Evolutionary conservation across 2,329 filamentous ascomycete genomes (phyloP).

Genomic region (Fusarium nygamai): DNA sequence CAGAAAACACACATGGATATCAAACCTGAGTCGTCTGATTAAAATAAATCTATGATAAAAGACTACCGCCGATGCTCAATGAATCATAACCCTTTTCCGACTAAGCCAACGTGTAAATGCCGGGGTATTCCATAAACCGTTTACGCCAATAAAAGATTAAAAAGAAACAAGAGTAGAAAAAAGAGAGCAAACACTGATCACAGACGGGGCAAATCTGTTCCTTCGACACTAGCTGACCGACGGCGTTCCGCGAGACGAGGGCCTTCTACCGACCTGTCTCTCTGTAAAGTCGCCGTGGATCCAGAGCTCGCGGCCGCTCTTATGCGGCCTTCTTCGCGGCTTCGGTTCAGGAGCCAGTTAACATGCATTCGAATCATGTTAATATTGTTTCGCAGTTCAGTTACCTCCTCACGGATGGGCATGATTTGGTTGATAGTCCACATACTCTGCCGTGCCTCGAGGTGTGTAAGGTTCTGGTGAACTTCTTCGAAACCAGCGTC

Average conservation of each 20-base stretch:
- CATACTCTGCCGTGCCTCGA: conserved; percentile 69
- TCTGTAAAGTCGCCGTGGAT: conserved; percentile 45
- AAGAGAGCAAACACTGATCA: conserved; percentile 27
- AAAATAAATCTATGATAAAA: conserved; percentile 2
- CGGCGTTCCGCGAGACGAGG: conserved; percentile 49
- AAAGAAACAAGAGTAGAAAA: background rate
- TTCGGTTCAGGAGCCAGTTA: conserved; percentile 65
- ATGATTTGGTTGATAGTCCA: conserved; percentile 70
- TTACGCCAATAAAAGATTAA: conserved; percentile 22
- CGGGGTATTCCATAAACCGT: conserved; percentile 36
- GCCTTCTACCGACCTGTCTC: conserved; percentile 44
- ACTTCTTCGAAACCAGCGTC: conserved; percentile 63
- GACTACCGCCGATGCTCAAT: conserved; percentile 1
- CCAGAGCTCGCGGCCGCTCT: conserved; percentile 51
- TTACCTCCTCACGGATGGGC: conserved; percentile 70
- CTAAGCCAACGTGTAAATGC: conserved; percentile 25
- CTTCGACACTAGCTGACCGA: conserved; percentile 51
- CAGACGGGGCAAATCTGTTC: conserved; percentile 50
- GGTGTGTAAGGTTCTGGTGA: conserved; percentile 65
- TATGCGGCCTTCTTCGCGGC: conserved; percentile 58
- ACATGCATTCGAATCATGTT: conserved; percentile 69
- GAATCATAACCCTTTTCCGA: conserved; percentile 14
- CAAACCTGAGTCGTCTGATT: conserved; percentile 3
- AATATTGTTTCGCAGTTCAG: conserved; percentile 66
- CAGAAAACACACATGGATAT: background rate